Conservation (phyloP, 352 stramenopile species). For the Phytophthora citricola region DNA sequence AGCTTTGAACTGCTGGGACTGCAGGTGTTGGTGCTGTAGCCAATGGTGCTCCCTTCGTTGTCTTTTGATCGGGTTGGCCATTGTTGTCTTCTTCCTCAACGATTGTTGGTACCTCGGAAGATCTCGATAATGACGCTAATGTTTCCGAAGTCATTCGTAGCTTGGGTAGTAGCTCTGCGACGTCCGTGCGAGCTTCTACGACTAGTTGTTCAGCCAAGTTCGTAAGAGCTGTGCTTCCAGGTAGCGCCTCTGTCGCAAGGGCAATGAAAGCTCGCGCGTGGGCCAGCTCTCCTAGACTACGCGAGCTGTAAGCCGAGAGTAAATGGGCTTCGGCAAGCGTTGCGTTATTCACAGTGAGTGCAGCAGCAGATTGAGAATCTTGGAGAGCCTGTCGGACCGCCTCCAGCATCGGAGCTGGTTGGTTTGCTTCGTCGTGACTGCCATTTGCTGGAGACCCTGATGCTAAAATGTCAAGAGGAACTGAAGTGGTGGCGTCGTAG, state of each 20-base stretch:
- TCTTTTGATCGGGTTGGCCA: constrained; percentile 22
- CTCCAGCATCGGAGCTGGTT: constrained; percentile 32
- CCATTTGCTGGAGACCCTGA: constrained; percentile 13
- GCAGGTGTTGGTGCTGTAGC: neutral
- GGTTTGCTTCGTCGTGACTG: constrained; percentile 13
- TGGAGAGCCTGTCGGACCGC: constrained; percentile 54
- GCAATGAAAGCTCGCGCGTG: constrained; percentile 37
- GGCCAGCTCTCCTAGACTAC: constrained; percentile 43
- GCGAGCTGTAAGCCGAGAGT: constrained; percentile 47
- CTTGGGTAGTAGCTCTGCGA: constrained; percentile 18
- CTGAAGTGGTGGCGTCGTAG: constrained; percentile 40
- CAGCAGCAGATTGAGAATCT: constrained; percentile 41
- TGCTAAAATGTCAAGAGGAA: constrained; percentile 34
- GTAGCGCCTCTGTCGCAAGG: constrained; percentile 34
- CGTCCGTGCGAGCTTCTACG: constrained; percentile 30
- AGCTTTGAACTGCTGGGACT: constrained; percentile 9
- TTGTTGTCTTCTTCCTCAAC: constrained; percentile 38
- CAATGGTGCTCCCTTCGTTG: neutral
- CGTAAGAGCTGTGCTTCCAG: constrained; percentile 32
- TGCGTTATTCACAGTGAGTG: constrained; percentile 31
- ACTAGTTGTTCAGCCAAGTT: constrained; percentile 43
- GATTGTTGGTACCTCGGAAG: too few species aligned
- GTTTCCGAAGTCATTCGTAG: constrained; percentile 20
- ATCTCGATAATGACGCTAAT: constrained; percentile 10
- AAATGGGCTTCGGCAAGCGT: constrained; percentile 38